phyloP scores from a whole-genome alignment of 306 rosid genomes.

The Alnus glutinosa region DNA sequence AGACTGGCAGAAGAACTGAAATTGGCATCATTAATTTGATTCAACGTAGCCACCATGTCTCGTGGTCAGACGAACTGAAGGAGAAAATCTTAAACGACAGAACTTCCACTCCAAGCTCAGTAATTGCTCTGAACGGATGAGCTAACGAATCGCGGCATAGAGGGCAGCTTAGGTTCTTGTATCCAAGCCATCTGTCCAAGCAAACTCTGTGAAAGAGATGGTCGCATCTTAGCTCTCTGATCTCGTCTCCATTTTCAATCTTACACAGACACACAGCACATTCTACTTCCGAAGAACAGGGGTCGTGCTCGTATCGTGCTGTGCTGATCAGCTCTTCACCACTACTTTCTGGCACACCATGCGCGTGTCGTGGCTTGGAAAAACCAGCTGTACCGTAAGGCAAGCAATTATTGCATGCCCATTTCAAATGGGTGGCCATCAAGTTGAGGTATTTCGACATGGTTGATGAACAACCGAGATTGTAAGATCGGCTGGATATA shows the following conservation, averaged over 20 bases:
- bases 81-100: constrained; percentile 31
- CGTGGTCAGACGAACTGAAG: not conserved
- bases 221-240: constrained; percentile 41
- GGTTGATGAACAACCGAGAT: not conserved
- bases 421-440: constrained; percentile 27
- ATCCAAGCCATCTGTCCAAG: constrained; percentile 40
- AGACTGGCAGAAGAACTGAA: too few relatives aligned
- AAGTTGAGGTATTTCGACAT: constrained; percentile 27
- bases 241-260: constrained; percentile 47
- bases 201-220: constrained; percentile 47
- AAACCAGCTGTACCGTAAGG: constrained; percentile 30
- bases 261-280: constrained; percentile 47
- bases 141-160: constrained; percentile 44
- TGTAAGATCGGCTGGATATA: not conserved
- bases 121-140: not conserved
- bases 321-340: not conserved
- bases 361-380: not conserved
- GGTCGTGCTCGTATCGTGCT: not conserved
- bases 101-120: constrained; percentile 32
- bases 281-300: constrained; percentile 9
- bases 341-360: not conserved
- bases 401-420: constrained; percentile 25
- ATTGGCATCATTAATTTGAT: not conserved
- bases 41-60: constrained; percentile 55
- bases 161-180: constrained; percentile 40